These are phyloP conservation scores for Leersia perrieri DNA, from an alignment of 176 grass and related monocot genomes.

Conservation along the genomic window DNA sequence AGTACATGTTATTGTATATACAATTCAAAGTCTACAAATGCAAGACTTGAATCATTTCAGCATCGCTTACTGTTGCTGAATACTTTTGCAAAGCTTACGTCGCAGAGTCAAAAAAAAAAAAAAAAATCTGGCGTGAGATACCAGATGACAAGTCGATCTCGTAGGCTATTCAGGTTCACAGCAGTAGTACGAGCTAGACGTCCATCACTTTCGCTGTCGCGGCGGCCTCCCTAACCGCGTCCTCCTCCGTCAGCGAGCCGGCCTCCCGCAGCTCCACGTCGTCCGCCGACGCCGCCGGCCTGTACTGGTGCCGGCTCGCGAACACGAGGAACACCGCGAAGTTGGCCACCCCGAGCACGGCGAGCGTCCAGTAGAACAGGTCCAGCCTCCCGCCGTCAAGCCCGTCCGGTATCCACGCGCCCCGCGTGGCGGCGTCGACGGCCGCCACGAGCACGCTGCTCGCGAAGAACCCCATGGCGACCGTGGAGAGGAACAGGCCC, in stretches of 20 bases:
- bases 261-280: background rate
- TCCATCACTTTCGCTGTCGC: background rate
- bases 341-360: conserved; percentile 47
- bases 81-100: background rate
- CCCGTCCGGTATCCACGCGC: conserved; percentile 40
- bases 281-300: background rate
- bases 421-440: conserved; percentile 36
- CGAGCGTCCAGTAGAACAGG: conserved; percentile 66
- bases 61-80: background rate
- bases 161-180: too few relatives aligned
- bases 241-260: background rate
- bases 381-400: conserved; percentile 47
- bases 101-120: background rate
- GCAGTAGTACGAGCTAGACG: background rate
- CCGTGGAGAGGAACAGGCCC: conserved; percentile 50
- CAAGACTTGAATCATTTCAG: background rate
- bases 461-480: conserved; percentile 63
- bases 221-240: background rate
- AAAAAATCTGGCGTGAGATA: background rate
- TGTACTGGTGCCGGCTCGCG: conserved; percentile 47
- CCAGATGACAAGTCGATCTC: too few relatives aligned
- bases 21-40: background rate
- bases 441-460: conserved; percentile 49
- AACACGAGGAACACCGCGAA: conserved; percentile 46
- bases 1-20: too few relatives aligned